Conservation (phyloP, 2,329 filamentous ascomycete genomes). For the Claviceps pazoutovae region DNA sequence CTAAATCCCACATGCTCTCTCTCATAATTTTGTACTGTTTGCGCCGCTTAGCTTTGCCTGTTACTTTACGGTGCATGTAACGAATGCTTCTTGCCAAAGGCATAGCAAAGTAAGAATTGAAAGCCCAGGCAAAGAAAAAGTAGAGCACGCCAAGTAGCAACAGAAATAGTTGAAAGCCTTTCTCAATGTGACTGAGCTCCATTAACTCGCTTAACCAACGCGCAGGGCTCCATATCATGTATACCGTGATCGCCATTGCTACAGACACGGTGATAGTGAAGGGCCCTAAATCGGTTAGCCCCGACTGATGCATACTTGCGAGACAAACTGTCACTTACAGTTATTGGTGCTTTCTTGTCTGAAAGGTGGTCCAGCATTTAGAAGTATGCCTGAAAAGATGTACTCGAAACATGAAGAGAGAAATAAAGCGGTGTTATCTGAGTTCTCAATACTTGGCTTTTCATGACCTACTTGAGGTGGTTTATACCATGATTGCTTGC, state of each 20-base stretch:
- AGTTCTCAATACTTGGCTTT: constrained; percentile 78
- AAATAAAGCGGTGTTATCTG: constrained; percentile 86
- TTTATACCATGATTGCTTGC: constrained; percentile 71
- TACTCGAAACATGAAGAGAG: constrained; percentile 89
- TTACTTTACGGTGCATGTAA: constrained; percentile 40
- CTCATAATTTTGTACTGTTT: constrained; percentile 78
- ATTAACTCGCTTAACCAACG: constrained; percentile 58
- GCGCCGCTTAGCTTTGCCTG: constrained; percentile 55
- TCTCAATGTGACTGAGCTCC: constrained; percentile 69
- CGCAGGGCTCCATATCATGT: constrained; percentile 69
- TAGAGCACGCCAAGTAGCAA: constrained; percentile 56
- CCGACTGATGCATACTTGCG: neutral
- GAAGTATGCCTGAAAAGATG: constrained; percentile 73
- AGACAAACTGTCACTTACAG: constrained; percentile 38
- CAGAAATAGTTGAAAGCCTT: constrained; percentile 59
- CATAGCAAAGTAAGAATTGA: constrained; percentile 60
- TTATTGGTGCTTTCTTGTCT: constrained; percentile 69
- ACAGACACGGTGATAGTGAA: constrained; percentile 66
- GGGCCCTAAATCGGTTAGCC: constrained; percentile 42
- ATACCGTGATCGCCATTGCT: constrained; percentile 52
- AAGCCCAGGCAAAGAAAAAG: constrained; percentile 53
- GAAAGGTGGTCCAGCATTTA: constrained; percentile 87
- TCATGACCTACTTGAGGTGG: constrained; percentile 65
- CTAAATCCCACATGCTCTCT: constrained; percentile 32
- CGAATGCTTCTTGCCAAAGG: constrained; percentile 55